Evolutionary conservation across 371 early-diverging fungal species (phyloP), one percentile per base, ranked within the genome.

Genomic region (Dichotomocladium elegans): DNA sequence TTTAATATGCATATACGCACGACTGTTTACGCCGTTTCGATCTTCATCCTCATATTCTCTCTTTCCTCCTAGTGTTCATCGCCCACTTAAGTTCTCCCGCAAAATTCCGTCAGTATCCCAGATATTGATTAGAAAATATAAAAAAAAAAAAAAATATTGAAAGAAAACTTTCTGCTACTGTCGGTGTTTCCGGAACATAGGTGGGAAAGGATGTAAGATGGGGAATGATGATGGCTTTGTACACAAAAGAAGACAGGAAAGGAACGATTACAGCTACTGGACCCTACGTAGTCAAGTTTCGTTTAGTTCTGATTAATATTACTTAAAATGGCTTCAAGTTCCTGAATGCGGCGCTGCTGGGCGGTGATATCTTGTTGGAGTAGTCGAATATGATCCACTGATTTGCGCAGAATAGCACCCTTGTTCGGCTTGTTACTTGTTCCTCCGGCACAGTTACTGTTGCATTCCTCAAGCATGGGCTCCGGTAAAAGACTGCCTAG

Each of bases 321-420:
- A 26, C 25, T 40, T 25, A 77, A 42, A 28, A 63, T 55, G 7
- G 55, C 60, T 65, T 92, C 91, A 30, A 92, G 74, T 58, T 93
- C 91, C 54, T 74, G 78, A 47, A 86, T 81, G 27, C 93, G 85
- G 28, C 77, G 72, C 24, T 63, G 68, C 61, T 83, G 79, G 19
- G 64, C 68, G 27, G 69, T 59, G 6, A 86, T 71, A 44, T 77
- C 68, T 58, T 84, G 80, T 55, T 87, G 80, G 45, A 92, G 64
- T 37, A 82, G 71, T 19, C 85, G 82, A 60, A 96, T 92, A 67
- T 94, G 93, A 44, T 94, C 94, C 26, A 95, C 96, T 3, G 91
- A 87, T 65, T 93, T 88, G 40, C 90, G 83, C 22, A 96, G 81
- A 33, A 97, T 89, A 28, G 79, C 78, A 12, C 92, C 93, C 68